A percentile compares a stretch with the other conserved stretches of the same genome.
Evolutionary conservation across 2,329 filamentous ascomycete genomes (phyloP).

Genomic region (Xylariaceae sp.): DNA sequence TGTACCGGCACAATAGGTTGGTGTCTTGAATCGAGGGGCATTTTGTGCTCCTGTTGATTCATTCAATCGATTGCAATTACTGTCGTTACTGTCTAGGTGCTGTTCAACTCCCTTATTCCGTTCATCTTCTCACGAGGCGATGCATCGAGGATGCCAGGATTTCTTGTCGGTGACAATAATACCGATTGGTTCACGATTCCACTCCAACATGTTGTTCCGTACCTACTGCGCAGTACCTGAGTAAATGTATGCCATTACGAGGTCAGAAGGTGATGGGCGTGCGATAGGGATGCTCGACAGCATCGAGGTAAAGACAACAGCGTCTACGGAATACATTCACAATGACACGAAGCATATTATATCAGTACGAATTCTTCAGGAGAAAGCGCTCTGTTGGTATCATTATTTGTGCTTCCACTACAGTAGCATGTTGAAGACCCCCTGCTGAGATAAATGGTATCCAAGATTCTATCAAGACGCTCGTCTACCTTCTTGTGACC

Average conservation of each 20-base stretch:
- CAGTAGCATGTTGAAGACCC: background rate
- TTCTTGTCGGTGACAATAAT: too few relatives aligned
- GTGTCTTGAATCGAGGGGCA: background rate
- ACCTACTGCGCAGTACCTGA: too few relatives aligned
- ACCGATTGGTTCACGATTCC: too few relatives aligned
- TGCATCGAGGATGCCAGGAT: too few relatives aligned
- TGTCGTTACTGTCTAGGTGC: background rate
- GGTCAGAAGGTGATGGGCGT: background rate
- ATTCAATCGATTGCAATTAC: too few relatives aligned
- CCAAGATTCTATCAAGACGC: background rate
- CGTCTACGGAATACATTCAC: too few relatives aligned
- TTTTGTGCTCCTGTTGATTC: too few relatives aligned
- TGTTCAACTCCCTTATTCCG: background rate
- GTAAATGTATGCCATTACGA: background rate
- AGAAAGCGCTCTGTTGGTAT: background rate
- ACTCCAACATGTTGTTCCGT: too few relatives aligned
- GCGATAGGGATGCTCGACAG: background rate
- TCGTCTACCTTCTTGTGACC: constrained; percentile 5
- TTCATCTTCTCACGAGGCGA: too few relatives aligned
- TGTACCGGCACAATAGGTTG: background rate
- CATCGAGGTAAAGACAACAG: background rate
- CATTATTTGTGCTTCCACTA: background rate
- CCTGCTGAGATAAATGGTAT: background rate
- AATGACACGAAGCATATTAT: too few relatives aligned
- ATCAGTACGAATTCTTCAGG: too few relatives aligned